Evolutionary conservation across 2,329 filamentous ascomycete genomes (phyloP), one percentile per base, ranked within the genome.

Genomic region (Periconia digitata): DNA sequence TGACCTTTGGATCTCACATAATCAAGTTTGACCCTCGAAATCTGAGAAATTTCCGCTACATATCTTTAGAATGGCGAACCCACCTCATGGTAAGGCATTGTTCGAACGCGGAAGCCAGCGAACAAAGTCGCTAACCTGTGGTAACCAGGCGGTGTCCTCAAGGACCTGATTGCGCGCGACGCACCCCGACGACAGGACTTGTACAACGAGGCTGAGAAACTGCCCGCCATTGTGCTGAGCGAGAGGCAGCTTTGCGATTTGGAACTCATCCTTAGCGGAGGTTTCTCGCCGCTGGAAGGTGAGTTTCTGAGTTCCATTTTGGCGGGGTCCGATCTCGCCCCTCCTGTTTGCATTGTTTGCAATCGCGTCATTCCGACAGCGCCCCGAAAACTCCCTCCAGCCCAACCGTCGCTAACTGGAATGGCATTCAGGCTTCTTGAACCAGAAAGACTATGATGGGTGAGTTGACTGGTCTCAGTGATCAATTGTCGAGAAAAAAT

Each of bases 221-320:
- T 97, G 39, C 90, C 91, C 32, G 89, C 92, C 32, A 81, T 99
- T 60, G 78, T 87, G 51, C 85, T 99, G 60, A 88, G 84, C 43
- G 94, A 99, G 82, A 86, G 94, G 67, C 94, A 99, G 77, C 85
- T 99, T 42, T 99, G 94, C 77, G 94, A 99, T 81, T 82, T 99
- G 60, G 94, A 99, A 77, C 78, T 99, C 75, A 91, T 99, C 69
- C 85, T 99, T 74, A 97, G 91, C 74, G 94, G 94, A 72, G 94
- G 94, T 59, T 99, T 99, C 80, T 96, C 92, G 58, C 94, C 94
- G 50, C 84, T 99, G 35, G 92, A 99, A 84, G 94, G 92, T 95
- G 85, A 81, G 57, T 65, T 51, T 53, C 61, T 53, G 55, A 59
- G 38, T 39, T 41, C 36, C 46, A 32, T 44, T 40, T 38, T 50